Evolutionary conservation across 306 rosid species (phyloP).

Genomic region (Cercis canadensis): DNA sequence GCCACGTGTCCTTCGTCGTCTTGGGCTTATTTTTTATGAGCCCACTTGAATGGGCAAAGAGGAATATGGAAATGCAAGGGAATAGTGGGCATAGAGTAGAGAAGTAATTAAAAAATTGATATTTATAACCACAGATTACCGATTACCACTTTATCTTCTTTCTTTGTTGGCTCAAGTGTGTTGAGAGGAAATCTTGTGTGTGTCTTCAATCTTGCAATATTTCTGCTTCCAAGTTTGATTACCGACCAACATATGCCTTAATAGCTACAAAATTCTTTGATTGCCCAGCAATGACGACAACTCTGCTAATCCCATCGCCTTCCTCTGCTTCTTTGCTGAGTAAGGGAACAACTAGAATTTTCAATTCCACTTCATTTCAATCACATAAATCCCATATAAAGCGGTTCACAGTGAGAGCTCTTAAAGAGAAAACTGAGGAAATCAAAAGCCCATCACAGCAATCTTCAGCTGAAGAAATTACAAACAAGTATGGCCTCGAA

Average conservation of each 20-base stretch:
- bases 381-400: slow-evolving; percentile 38
- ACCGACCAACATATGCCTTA: slow-evolving; percentile 33
- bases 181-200: no score
- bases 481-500: slow-evolving; percentile 90
- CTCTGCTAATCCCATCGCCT: slow-evolving; percentile 42
- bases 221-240: slow-evolving; percentile 21
- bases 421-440: slow-evolving; percentile 78
- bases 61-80: no score
- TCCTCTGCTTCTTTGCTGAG: slow-evolving; percentile 50
- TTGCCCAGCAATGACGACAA: slow-evolving; percentile 54
- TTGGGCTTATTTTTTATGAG: slow-evolving; percentile 27
- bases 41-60: slow-evolving; percentile 27
- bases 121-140: slow-evolving; percentile 38
- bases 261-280: slow-evolving; percentile 29
- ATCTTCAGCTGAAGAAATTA: slow-evolving; percentile 75
- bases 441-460: slow-evolving; percentile 58
- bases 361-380: slow-evolving; percentile 37
- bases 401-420: slow-evolving; percentile 66
- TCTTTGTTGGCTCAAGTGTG: slow-evolving; percentile 36
- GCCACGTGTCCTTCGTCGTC: background rate
- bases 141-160: slow-evolving; percentile 6
- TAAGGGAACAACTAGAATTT: slow-evolving; percentile 30
- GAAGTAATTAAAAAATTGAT: slow-evolving; percentile 25
- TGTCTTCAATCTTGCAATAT: background rate
- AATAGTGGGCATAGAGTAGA: background rate